phyloP scores from a whole-genome alignment of 306 rosid genomes.

The Biancaea sappan region DNA sequence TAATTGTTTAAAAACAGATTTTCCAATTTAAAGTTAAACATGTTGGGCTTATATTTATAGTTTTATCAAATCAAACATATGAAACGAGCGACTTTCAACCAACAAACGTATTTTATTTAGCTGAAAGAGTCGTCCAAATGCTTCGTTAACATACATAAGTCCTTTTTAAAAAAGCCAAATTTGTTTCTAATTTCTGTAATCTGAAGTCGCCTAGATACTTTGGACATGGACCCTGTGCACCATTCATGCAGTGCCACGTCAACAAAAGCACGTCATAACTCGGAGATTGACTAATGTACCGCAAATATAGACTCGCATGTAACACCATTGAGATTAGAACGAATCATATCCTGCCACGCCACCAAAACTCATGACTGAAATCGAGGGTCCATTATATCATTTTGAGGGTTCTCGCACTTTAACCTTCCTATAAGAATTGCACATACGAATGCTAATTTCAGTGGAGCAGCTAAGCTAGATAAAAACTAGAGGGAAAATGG shows the following conservation, averaged over 20 bases:
- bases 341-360: slow-evolving; percentile 36
- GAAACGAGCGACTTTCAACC: too few species aligned
- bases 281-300: background rate
- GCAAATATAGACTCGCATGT: background rate
- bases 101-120: too few species aligned
- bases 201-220: background rate
- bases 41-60: too few species aligned
- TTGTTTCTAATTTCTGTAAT: too few species aligned
- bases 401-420: background rate
- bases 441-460: background rate
- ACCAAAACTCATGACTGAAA: background rate
- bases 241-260: slow-evolving; percentile 36
- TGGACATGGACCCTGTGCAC: background rate
- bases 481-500: slow-evolving; percentile 35
- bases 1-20: too few species aligned
- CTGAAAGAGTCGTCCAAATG: too few species aligned
- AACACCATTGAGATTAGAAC: background rate
- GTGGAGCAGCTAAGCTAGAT: background rate
- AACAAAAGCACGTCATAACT: slow-evolving; percentile 21
- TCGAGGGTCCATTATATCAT: background rate
- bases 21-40: too few species aligned
- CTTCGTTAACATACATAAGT: too few species aligned
- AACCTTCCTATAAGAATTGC: slow-evolving; percentile 29
- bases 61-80: too few species aligned
- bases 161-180: too few species aligned